Conservation (phyloP, 2,329 filamentous ascomycete genomes). For the Aspergillus puulaauensis region DNA sequence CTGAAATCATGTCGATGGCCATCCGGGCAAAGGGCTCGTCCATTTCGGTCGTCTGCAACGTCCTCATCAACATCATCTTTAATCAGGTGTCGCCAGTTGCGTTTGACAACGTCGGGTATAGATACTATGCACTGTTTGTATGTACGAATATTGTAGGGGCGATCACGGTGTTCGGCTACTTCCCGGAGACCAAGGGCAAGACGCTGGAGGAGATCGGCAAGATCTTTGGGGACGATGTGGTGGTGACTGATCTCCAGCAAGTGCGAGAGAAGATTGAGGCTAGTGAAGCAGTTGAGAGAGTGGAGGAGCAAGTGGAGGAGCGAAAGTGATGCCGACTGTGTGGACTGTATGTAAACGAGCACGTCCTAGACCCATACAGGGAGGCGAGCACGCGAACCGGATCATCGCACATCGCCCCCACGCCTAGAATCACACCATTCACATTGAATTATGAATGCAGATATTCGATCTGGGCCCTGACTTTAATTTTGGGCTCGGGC, state of each 20-base stretch:
- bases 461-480: background rate
- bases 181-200: conserved; percentile 24
- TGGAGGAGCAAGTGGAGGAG: too few relatives aligned
- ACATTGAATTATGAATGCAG: too few relatives aligned
- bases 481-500: background rate
- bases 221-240: conserved; percentile 25
- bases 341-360: background rate
- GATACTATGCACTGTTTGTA: conserved; percentile 11
- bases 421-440: background rate
- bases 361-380: background rate
- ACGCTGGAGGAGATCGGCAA: conserved; percentile 21
- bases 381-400: background rate
- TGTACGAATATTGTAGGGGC: conserved; percentile 19
- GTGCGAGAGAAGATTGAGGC: too few relatives aligned
- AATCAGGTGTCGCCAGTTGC: conserved; percentile 24
- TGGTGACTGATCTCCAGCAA: background rate
- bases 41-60: conserved; percentile 31
- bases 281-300: too few relatives aligned
- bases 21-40: conserved; percentile 24
- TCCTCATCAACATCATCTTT: conserved; percentile 29
- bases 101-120: too few relatives aligned
- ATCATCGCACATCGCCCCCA: background rate
- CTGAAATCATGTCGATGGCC: conserved; percentile 25
- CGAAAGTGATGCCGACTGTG: background rate
- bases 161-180: conserved; percentile 15